Base-by-base conservation (phyloP, 2,329 filamentous ascomycete genomes). In the Teratosphaeria viscida region DNA sequence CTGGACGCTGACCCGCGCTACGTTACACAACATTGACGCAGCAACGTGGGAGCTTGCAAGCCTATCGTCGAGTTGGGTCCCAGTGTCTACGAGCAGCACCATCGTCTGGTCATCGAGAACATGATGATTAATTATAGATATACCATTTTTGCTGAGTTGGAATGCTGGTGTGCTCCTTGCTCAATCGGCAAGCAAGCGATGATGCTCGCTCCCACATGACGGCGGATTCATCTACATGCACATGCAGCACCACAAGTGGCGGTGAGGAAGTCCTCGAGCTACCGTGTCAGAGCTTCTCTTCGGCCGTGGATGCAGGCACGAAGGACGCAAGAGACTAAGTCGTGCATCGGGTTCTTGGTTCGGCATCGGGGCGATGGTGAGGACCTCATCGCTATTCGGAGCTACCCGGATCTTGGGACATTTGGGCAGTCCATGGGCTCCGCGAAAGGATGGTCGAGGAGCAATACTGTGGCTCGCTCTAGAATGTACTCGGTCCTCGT, bases 1-100 rank as follows among this genome's bases (percentile, higher is more conserved):
- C 43, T 49, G 43, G 1, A 16, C n/a, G 19, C 7, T 16, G 43
- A 49, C n/a, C 16, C 16, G n/a, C 14, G 7, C 43, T 26, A 19
- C 43, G 43, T 49, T 19, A 12, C 43, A 49, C 43, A 49, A 49
- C 43, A 11, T 49, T 49, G 43, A n/a, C 23, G 43, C 43, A 49
- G 12, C 12, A 29, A 61, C 59, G 59, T 61, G 59, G 59, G 59
- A 32, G 14, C 53, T 43, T 53, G 43, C 32, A 26, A 59, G 57
- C 59, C 59, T 61, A 61, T 61, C 59, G 59, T 32, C n/a, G 59
- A 57, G 29, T 59, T 53, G 49, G 10, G 14, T 16, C 10, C 56
- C 4, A 35, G 57, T 32, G 7, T 32, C 4, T 7, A 1, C 29
- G 7, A 32, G 29, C 29, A 32, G 29, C 29, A 32, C 29, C 29